Evolutionary conservation across 2,329 filamentous ascomycete species (phyloP).

Genomic region (Geosmithia morbida): DNA sequence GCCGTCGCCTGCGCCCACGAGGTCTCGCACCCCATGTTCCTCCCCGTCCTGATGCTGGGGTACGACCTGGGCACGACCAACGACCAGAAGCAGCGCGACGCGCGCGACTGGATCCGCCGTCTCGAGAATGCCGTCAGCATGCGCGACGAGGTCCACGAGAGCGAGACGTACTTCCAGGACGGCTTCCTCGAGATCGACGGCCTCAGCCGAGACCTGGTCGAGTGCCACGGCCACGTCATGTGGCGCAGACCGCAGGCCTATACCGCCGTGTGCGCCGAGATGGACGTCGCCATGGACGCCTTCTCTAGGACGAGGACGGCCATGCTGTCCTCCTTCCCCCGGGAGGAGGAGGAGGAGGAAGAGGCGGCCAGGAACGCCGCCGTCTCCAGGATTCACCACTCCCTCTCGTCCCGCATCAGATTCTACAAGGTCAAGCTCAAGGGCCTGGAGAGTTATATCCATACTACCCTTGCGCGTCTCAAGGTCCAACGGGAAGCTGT

Average conservation of each 20-base stretch:
- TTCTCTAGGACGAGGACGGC: conserved; percentile 18
- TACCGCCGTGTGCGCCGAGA: conserved; percentile 32
- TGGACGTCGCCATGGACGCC: conserved; percentile 30
- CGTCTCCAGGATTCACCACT: conserved; percentile 25
- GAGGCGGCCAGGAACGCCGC: conserved; percentile 12
- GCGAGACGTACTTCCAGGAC: conserved; percentile 32
- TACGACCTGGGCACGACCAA: conserved; percentile 40
- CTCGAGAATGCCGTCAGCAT: conserved; percentile 48
- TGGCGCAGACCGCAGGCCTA: conserved; percentile 51
- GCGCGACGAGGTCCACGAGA: conserved; percentile 42
- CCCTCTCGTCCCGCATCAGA: conserved; percentile 37
- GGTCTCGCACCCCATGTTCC: conserved; percentile 41
- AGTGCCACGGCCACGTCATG: conserved; percentile 47
- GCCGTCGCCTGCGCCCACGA: conserved; percentile 32
- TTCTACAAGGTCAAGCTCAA: conserved; percentile 47
- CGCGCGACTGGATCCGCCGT: conserved; percentile 44
- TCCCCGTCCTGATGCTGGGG: conserved; percentile 43
- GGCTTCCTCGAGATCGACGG: conserved; percentile 40
- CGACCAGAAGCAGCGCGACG: conserved; percentile 48
- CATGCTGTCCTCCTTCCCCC: conserved; percentile 3
- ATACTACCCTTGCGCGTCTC: conserved; percentile 44
- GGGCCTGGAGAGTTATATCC: conserved; percentile 47
- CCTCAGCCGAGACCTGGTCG: conserved; percentile 46
- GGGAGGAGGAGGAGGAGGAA: conserved; percentile 8
- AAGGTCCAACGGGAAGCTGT: conserved; percentile 48